phyloP scores from a whole-genome alignment of 805 yeast genomes.

The Yamadazyma sp. region DNA sequence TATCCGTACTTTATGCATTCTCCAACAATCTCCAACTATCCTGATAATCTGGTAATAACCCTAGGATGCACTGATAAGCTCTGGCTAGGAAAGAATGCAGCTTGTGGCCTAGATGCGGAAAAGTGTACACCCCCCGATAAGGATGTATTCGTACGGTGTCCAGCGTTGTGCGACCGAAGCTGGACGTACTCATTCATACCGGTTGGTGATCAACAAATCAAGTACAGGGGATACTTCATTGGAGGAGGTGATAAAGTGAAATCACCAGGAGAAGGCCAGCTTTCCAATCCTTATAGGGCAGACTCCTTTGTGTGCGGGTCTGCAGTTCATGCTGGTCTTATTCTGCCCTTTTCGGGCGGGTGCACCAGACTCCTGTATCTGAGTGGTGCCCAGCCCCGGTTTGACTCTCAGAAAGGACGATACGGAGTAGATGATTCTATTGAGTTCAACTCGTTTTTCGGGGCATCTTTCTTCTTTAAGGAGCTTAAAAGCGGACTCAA shows the following conservation, averaged over 20 bases:
- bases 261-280: conserved; percentile 5
- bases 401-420: conserved; percentile 48
- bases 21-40: conserved; percentile 27
- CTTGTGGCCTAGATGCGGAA: conserved; percentile 73
- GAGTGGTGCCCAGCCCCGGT: conserved; percentile 50
- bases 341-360: conserved; percentile 77
- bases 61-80: conserved; percentile 51
- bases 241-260: conserved; percentile 62
- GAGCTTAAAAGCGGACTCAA: conserved; percentile 19
- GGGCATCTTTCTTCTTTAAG: conserved; percentile 66
- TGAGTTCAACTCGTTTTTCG: conserved; percentile 69
- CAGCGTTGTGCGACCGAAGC: conserved; percentile 81
- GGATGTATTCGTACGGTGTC: conserved; percentile 68
- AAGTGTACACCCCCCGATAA: conserved; percentile 53
- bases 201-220: conserved; percentile 66
- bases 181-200: conserved; percentile 74
- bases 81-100: conserved; percentile 76
- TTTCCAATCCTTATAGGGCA: conserved; percentile 72
- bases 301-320: conserved; percentile 91
- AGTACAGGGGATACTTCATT: conserved; percentile 69
- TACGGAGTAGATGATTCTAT: conserved; percentile 56
- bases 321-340: conserved; percentile 80
- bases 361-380: conserved; percentile 62
- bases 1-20: conserved; percentile 47
- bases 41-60: conserved; percentile 20